A percentile compares a stretch with the other conserved stretches of the same genome.
Conservation (phyloP, 2,329 filamentous ascomycete species). For the Graphium sp. region DNA sequence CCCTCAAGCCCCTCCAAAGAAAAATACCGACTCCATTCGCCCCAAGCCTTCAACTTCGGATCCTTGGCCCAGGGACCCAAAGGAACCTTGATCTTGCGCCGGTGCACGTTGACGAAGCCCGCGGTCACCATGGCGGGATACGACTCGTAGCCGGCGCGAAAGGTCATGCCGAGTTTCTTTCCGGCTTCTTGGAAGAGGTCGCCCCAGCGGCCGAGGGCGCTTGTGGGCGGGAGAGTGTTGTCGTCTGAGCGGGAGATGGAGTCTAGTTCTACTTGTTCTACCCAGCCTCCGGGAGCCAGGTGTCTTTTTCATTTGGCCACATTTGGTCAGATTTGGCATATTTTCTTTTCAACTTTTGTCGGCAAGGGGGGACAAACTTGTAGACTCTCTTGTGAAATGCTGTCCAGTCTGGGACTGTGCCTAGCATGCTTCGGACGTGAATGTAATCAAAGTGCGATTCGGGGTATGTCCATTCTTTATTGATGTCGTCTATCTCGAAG, state of each 20-base stretch:
- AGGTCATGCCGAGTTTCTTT: slow-evolving; percentile 9
- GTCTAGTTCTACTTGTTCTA: slow-evolving; percentile 10
- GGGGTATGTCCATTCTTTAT: slow-evolving; percentile 24
- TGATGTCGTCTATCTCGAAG: slow-evolving; percentile 50
- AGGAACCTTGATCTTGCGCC: slow-evolving; percentile 14
- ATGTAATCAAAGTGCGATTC: slow-evolving; percentile 21
- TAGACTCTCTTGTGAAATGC: slow-evolving; percentile 16
- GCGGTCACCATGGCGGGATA: slow-evolving; percentile 5
- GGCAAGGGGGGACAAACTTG: too few relatives aligned
- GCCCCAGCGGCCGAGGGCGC: slow-evolving; percentile 8
- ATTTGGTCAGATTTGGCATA: too few relatives aligned
- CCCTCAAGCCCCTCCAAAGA: slow-evolving; percentile 11
- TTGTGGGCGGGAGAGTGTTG: slow-evolving; percentile 6
- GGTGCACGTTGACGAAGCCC: slow-evolving; percentile 6
- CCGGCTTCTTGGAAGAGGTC: slow-evolving; percentile 6
- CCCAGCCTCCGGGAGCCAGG: slow-evolving; percentile 16
- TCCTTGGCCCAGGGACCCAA: slow-evolving; percentile 21
- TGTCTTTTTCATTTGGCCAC: too few relatives aligned
- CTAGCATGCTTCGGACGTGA: slow-evolving; percentile 8
- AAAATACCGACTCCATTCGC: slow-evolving; percentile 11
- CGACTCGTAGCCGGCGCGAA: slow-evolving; percentile 8
- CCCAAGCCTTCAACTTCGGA: slow-evolving; percentile 14
- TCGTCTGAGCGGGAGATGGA: slow-evolving; percentile 10
- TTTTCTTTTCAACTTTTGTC: too few relatives aligned
- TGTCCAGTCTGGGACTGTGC: slow-evolving; percentile 14